Evolutionary conservation across 2,329 filamentous ascomycete genomes (phyloP), one percentile per base, ranked within the genome.

Genomic region (Coleophoma crateriformis): DNA sequence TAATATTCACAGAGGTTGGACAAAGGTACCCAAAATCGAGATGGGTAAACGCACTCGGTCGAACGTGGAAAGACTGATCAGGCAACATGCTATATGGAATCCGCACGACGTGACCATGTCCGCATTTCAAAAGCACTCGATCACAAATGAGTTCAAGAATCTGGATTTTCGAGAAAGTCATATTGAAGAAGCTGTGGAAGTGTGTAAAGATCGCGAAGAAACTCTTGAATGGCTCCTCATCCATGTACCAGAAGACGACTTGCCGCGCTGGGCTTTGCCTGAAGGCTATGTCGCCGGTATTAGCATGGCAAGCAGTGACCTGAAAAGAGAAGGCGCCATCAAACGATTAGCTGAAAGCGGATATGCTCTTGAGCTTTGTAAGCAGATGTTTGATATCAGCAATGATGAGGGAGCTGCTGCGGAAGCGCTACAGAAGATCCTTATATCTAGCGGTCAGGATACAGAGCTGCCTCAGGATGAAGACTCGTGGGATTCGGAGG

Each of bases 141-240:
- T 94, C 32, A 70, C 89, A n/a, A 77, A 83, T 14, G 88, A 95
- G 60, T 77, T 97, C 34, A 76, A 76, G 19, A 79, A 75, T n/a
- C 77, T 95, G 46, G 91, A 90, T 0, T 99, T 99, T 67, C 84
- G 92, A n/a, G 78, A 76, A 60, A 95, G 87, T 61, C 94, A 99
- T 64, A 81, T 91, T 38, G 84, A 95, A 63, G 94, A 99, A 69
- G 92, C 94, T 8, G 81, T 88, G 1, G 82, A 82, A 41, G 83
- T 91, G 61, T 96, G 91, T 71, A 95, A 92, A 67, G 90, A 96
- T 64, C 79, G 87, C 32, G 91, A 96, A 65, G 94, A 99, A 69
- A 85, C 90, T 14, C 76, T 99, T 2, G 92, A 97, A 66, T 99
- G 94, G 94, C 77, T 99, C 14, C 78, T 99, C 45, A 91, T 97